Conservation (phyloP, 306 rosid genomes). For the Quillaja saponaria region DNA sequence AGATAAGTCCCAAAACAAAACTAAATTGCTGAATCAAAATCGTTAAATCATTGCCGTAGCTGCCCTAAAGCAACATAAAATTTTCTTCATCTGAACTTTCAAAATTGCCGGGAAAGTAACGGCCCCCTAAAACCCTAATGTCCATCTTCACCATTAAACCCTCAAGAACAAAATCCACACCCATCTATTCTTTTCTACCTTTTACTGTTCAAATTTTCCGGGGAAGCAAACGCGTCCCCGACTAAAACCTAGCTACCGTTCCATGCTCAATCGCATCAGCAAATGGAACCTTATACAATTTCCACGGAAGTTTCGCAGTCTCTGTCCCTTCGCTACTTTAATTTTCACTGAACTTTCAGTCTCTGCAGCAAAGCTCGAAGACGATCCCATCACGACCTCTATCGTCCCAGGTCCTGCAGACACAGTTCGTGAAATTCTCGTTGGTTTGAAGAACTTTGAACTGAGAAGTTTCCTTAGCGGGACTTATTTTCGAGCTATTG, state of each 20-base stretch:
- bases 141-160: background rate
- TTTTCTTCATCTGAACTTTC: slow-evolving; percentile 11
- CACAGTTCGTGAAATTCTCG: slow-evolving; percentile 37
- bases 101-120: slow-evolving; percentile 48
- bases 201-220: background rate
- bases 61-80: background rate
- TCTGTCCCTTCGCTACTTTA: slow-evolving; percentile 23
- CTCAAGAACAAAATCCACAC: background rate
- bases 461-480: slow-evolving; percentile 30
- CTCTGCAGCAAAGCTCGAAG: slow-evolving; percentile 31
- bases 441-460: slow-evolving; percentile 43
- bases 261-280: slow-evolving; percentile 43
- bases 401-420: slow-evolving; percentile 9
- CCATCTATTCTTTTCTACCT: background rate
- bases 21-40: no score
- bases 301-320: slow-evolving; percentile 23
- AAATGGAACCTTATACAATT: slow-evolving; percentile 26
- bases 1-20: no score
- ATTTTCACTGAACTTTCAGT: slow-evolving; percentile 37
- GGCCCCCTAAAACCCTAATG: slow-evolving; percentile 6
- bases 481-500: slow-evolving; percentile 22
- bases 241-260: slow-evolving; percentile 22
- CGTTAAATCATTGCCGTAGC: no score
- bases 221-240: background rate
- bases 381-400: slow-evolving; percentile 22